Base-by-base conservation (phyloP, 2,329 filamentous ascomycete species). In the Epichloe sibirici region DNA sequence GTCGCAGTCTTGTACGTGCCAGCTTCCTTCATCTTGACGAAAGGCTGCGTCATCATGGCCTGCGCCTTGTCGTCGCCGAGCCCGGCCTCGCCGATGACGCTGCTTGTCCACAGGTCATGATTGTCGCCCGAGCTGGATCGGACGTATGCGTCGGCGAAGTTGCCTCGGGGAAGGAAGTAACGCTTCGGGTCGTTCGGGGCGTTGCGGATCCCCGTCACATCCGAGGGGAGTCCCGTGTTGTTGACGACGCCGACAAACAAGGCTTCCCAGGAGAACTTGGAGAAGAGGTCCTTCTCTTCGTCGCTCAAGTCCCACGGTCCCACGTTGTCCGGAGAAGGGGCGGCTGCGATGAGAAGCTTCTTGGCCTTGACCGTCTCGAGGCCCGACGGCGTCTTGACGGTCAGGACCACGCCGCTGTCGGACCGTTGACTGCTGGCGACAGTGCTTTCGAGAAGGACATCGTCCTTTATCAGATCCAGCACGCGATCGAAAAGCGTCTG, bases 301-400 rank as follows among this genome's bases (percentile, higher is more conserved):
- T 53, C n/a, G 23, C 60, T 54, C 1, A 66, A 59, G 35, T 66
- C 60, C 56, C 62, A 66, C 0, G 56, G 42, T 2, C 51, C 53
- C 1, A 63, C 48, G 42, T 65, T 65, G 1, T 56, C 47, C 0
- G 57, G 51, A 0, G 61, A 62, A 6, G 62, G 64, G 0, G 64
- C 60, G 2, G 61, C 57, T 0, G 64, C 62, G 21, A 66, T 52
- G 1, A 66, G 56, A 0, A 66, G 55, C 56, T 64, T 66, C 52
- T 61, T 62, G 3, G 59, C 58, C 12, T 48, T 37, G 12, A 50
- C 48, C 15, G 39, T 44, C 39, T 39, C 44, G 9, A 3, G 17
- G 4, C 48, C 48, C 31, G 23, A 35, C 13, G 39, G 48, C 28
- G 48, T 50, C 13, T 50, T 12, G 21, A 50, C 28, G 13, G 13